phyloP scores from a whole-genome alignment of 768 basidiomycete species.

The Mycena crocata region DNA sequence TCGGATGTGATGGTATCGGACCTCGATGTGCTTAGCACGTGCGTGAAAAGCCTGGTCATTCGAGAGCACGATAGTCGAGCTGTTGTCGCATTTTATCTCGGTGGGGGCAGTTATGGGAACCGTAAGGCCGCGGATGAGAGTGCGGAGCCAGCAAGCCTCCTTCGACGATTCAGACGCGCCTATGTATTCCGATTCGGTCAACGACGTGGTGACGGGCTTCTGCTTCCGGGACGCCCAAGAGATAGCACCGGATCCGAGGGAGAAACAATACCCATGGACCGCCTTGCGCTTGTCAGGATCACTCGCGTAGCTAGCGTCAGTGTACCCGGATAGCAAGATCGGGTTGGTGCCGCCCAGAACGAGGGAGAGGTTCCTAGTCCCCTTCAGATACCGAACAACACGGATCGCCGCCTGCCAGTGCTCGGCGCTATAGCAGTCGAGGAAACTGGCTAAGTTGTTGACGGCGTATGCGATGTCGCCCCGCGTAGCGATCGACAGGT shows the following conservation, averaged over 20 bases:
- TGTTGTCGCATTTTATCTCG: slow-evolving; percentile 29
- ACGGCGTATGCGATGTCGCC: slow-evolving; percentile 36
- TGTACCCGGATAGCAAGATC: slow-evolving; percentile 26
- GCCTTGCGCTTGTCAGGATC: slow-evolving; percentile 7
- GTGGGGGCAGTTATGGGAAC: slow-evolving; percentile 5
- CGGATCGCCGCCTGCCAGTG: slow-evolving; percentile 51
- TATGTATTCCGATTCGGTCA: slow-evolving; percentile 51
- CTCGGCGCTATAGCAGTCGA: slow-evolving; percentile 34
- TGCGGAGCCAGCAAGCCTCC: slow-evolving; percentile 39
- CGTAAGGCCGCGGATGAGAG: slow-evolving; percentile 28
- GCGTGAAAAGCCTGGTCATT: slow-evolving; percentile 38
- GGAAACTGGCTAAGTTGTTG: slow-evolving; percentile 38
- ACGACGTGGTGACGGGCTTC: slow-evolving; percentile 45
- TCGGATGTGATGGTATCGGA: slow-evolving; percentile 45
- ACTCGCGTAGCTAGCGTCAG: slow-evolving; percentile 21
- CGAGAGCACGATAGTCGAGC: slow-evolving; percentile 32
- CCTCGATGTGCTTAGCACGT: slow-evolving; percentile 46
- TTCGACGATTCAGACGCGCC: slow-evolving; percentile 32
- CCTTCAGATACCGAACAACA: slow-evolving; percentile 47
- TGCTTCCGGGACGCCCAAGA: slow-evolving; percentile 50
- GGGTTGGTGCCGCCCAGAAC: slow-evolving; percentile 20
- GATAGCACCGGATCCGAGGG: slow-evolving; percentile 42
- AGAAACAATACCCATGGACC: slow-evolving; percentile 45
- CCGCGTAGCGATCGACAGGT: slow-evolving; percentile 41
- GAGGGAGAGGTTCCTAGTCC: slow-evolving; percentile 17